phyloP scores from a whole-genome alignment of 495 filamentous ascomycete genomes.

The Hypoxylon perforatum region DNA sequence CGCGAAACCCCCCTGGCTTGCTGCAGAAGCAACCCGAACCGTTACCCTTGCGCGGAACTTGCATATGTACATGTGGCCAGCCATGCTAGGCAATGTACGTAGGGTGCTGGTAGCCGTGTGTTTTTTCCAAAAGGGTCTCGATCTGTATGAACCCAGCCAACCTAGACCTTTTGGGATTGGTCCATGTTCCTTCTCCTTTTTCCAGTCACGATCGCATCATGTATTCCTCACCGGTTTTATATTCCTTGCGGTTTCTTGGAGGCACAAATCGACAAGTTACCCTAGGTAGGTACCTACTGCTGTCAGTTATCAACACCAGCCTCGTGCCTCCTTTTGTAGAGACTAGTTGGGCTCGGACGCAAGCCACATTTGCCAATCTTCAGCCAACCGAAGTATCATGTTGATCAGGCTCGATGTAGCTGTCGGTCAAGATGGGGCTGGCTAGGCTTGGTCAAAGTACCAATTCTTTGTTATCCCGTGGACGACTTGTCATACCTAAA shows the following conservation, averaged over 20 bases:
- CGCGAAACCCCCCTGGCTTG: constrained; percentile 16
- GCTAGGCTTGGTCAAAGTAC: background rate
- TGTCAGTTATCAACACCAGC: background rate
- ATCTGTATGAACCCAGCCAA: constrained; percentile 11
- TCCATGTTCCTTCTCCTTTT: constrained; percentile 5
- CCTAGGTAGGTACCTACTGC: background rate
- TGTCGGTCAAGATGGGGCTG: background rate
- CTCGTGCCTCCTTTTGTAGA: constrained; percentile 6
- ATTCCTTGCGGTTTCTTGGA: background rate
- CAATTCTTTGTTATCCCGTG: background rate
- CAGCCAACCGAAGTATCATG: background rate
- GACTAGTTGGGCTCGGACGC: background rate
- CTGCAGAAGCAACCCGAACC: constrained; percentile 32
- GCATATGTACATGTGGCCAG: constrained; percentile 23
- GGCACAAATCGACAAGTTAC: background rate
- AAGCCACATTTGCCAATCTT: background rate
- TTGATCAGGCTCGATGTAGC: background rate
- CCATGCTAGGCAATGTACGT: constrained; percentile 20
- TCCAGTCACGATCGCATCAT: constrained; percentile 1
- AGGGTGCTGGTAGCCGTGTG: constrained; percentile 15
- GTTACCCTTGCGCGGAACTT: constrained; percentile 32
- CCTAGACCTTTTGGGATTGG: constrained; percentile 15
- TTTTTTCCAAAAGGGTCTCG: constrained; percentile 16
- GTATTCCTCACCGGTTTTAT: constrained; percentile 12
- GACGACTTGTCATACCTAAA: background rate